These are phyloP conservation scores for Paraphaeosphaeria sporulosa DNA, from an alignment of 2,329 filamentous ascomycete genomes.

Conservation along the genomic window DNA sequence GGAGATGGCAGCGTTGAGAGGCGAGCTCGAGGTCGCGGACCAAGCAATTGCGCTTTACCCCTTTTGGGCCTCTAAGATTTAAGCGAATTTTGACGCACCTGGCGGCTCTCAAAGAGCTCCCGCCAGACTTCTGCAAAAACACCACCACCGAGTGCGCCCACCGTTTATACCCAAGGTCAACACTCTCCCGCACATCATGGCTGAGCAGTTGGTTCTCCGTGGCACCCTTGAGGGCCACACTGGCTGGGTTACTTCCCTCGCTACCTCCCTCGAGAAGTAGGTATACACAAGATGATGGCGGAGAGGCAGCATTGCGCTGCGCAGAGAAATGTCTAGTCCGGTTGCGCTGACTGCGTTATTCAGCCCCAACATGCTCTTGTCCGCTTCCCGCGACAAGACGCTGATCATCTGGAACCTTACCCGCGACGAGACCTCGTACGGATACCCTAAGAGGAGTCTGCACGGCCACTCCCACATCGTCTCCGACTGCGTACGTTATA, in stretches of 20 bases:
- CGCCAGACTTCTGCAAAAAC: constrained; percentile 29
- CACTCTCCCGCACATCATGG: constrained; percentile 65
- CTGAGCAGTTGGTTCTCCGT: constrained; percentile 95
- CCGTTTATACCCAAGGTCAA: constrained; percentile 41
- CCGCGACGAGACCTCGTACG: constrained; percentile 97
- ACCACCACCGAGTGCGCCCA: constrained; percentile 39
- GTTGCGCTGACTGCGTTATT: background rate
- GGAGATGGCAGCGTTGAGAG: background rate
- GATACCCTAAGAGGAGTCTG: constrained; percentile 98
- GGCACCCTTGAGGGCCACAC: constrained; percentile 98
- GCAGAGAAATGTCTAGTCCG: background rate
- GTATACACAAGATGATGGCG: constrained; percentile 22
- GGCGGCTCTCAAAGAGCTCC: constrained; percentile 12
- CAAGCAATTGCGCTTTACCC: background rate
- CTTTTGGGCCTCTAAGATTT: background rate
- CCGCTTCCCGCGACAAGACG: constrained; percentile 95
- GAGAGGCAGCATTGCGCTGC: constrained; percentile 17
- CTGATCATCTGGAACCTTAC: constrained; percentile 99
- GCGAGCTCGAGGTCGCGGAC: background rate
- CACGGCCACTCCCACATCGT: constrained; percentile 99
- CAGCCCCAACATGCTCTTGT: constrained; percentile 99
- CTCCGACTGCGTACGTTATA: constrained; percentile 92
- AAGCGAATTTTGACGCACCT: constrained; percentile 10
- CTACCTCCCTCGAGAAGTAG: constrained; percentile 98
- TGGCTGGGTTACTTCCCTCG: constrained; percentile 99